Conservation (phyloP, 2,329 filamentous ascomycete genomes). For the Xylaria polymorpha region DNA sequence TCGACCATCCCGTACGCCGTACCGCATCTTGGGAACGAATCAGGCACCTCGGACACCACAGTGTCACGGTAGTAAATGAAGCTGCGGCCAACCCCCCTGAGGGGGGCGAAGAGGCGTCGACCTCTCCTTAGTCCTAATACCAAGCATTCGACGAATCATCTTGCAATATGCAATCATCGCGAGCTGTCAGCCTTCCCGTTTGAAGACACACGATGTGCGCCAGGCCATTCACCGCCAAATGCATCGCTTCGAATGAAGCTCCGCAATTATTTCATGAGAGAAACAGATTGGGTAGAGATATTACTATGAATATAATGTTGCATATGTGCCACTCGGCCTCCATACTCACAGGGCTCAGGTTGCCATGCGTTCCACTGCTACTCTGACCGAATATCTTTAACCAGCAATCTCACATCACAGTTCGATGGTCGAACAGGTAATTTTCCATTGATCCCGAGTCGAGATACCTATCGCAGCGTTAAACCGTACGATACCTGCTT, state of each 20-base stretch:
- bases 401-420: background rate
- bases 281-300: slow-evolving; percentile 7
- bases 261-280: background rate
- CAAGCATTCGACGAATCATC: slow-evolving; percentile 21
- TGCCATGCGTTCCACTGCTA: slow-evolving; percentile 19
- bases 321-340: slow-evolving; percentile 29
- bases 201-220: background rate
- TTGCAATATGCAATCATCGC: slow-evolving; percentile 6
- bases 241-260: slow-evolving; percentile 5
- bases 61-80: slow-evolving; percentile 19
- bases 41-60: background rate
- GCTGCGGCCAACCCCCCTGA: slow-evolving; percentile 9
- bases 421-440: background rate
- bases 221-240: slow-evolving; percentile 30
- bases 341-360: background rate
- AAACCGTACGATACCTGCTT: background rate
- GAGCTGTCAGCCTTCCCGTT: slow-evolving; percentile 27
- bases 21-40: slow-evolving; percentile 20
- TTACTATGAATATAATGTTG: slow-evolving; percentile 27
- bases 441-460: background rate
- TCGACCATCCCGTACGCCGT: slow-evolving; percentile 17
- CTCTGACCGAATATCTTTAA: slow-evolving; percentile 22
- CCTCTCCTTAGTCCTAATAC: slow-evolving; percentile 4
- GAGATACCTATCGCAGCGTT: background rate
- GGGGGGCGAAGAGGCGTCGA: slow-evolving; percentile 25